A percentile compares a stretch with the other conserved stretches of the same genome.
These are phyloP conservation scores for Yamadazyma kitorensis DNA, from an alignment of 805 yeast genomes.

Conservation along the genomic window DNA sequence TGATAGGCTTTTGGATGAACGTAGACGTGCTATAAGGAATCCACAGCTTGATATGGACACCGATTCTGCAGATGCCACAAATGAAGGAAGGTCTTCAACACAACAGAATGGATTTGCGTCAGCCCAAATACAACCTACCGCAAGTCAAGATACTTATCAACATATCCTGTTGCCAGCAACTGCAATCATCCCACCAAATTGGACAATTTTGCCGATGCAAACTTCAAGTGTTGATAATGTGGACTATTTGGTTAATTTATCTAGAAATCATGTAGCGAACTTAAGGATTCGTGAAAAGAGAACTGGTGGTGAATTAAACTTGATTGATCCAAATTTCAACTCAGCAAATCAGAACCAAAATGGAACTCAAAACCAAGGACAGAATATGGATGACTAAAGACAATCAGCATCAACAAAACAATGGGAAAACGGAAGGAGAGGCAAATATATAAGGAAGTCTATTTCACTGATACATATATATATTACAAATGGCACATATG, in stretches of 20 bases:
- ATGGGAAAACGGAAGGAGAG: too few relatives aligned
- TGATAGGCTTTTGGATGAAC: constrained; percentile 6
- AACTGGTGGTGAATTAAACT: constrained; percentile 12
- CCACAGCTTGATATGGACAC: too few relatives aligned
- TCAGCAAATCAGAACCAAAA: too few relatives aligned
- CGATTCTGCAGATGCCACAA: too few relatives aligned
- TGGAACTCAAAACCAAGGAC: too few relatives aligned
- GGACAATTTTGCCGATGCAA: constrained; percentile 27
- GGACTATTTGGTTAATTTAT: constrained; percentile 18
- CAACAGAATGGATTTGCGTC: too few relatives aligned
- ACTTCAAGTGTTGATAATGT: constrained; percentile 8
- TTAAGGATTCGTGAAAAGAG: constrained; percentile 11
- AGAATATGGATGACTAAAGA: too few relatives aligned
- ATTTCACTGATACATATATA: too few relatives aligned
- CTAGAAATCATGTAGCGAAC: constrained; percentile 16
- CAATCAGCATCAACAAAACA: too few relatives aligned
- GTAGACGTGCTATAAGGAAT: constrained; percentile 1
- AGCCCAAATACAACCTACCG: neutral
- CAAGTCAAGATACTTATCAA: constrained; percentile 12
- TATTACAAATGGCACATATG: too few relatives aligned
- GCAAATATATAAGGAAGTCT: too few relatives aligned
- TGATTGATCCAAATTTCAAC: constrained; percentile 10
- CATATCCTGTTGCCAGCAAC: constrained; percentile 23
- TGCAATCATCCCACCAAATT: constrained; percentile 29
- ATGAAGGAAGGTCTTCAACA: too few relatives aligned